phyloP scores from a whole-genome alignment of 371 early-diverging fungal genomes.

The Mortierella sp. region DNA sequence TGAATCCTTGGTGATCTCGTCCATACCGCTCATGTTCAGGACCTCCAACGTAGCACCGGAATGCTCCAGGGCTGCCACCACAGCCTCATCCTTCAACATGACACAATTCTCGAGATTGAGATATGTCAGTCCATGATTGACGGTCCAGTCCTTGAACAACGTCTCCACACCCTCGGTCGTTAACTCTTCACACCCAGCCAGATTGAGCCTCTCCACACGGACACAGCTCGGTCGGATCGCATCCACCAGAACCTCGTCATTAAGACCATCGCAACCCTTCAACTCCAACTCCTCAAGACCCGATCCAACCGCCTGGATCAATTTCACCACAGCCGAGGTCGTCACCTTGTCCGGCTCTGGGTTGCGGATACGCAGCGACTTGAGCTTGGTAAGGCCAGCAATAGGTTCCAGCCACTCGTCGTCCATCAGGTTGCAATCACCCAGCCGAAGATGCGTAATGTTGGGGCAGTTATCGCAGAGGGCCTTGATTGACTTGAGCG shows the following conservation, averaged over 20 bases:
- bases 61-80: slow-evolving; percentile 71
- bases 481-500: slow-evolving; percentile 62
- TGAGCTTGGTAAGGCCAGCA: slow-evolving; percentile 56
- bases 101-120: slow-evolving; percentile 70
- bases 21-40: slow-evolving; percentile 81
- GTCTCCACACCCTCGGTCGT: slow-evolving; percentile 70
- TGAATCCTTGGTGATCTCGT: slow-evolving; percentile 71
- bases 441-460: slow-evolving; percentile 70
- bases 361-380: slow-evolving; percentile 64
- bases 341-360: slow-evolving; percentile 56
- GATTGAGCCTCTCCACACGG: slow-evolving; percentile 64
- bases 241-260: slow-evolving; percentile 68
- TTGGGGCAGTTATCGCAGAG: slow-evolving; percentile 69
- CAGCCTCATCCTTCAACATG: slow-evolving; percentile 68
- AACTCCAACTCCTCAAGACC: slow-evolving; percentile 70
- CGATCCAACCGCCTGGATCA: slow-evolving; percentile 67
- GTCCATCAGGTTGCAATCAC: slow-evolving; percentile 65
- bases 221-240: slow-evolving; percentile 70
- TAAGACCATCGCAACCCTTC: slow-evolving; percentile 65
- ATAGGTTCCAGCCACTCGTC: slow-evolving; percentile 67
- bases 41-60: slow-evolving; percentile 68
- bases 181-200: slow-evolving; percentile 69
- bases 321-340: slow-evolving; percentile 60
- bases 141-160: slow-evolving; percentile 68
- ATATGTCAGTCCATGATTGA: slow-evolving; percentile 61